Evolutionary conservation across 441 rosid genomes (phyloP).

Genomic region (Syzygium malaccense): DNA sequence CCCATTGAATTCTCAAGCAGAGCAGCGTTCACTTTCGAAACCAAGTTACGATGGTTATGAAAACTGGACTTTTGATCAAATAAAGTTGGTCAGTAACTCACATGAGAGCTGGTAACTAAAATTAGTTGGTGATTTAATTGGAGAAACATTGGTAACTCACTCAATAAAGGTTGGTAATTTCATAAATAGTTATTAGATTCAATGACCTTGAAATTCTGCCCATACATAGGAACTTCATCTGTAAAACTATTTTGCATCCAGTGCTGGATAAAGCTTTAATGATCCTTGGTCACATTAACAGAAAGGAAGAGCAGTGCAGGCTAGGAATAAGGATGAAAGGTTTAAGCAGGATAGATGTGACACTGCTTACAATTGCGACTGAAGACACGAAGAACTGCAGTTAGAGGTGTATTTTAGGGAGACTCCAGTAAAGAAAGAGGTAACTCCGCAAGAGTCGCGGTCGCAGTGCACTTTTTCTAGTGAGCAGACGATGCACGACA

Average conservation of each 20-base stretch:
- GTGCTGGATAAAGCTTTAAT: neutral
- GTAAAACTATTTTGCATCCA: neutral
- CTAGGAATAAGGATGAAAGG: neutral
- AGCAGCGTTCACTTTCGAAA: neutral
- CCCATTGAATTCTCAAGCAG: neutral
- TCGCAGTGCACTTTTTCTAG: rapidly evolving
- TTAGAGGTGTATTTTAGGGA: neutral
- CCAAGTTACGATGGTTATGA: neutral
- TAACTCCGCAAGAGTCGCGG: neutral
- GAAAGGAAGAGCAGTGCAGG: neutral
- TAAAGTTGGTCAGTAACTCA: neutral
- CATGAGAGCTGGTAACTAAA: neutral
- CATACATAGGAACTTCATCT: neutral
- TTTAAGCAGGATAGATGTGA: neutral
- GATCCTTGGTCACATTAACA: neutral
- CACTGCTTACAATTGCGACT: neutral
- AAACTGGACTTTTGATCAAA: neutral
- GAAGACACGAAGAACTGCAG: neutral
- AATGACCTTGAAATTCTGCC: neutral
- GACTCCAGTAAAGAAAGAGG: neutral
- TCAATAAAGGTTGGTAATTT: neutral
- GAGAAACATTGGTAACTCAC: no score
- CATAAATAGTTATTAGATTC: neutral
- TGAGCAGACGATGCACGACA: neutral
- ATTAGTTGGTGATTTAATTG: neutral